phyloP scores from a whole-genome alignment of 2,329 filamentous ascomycete species.

The Berkeleyomyces basicola region DNA sequence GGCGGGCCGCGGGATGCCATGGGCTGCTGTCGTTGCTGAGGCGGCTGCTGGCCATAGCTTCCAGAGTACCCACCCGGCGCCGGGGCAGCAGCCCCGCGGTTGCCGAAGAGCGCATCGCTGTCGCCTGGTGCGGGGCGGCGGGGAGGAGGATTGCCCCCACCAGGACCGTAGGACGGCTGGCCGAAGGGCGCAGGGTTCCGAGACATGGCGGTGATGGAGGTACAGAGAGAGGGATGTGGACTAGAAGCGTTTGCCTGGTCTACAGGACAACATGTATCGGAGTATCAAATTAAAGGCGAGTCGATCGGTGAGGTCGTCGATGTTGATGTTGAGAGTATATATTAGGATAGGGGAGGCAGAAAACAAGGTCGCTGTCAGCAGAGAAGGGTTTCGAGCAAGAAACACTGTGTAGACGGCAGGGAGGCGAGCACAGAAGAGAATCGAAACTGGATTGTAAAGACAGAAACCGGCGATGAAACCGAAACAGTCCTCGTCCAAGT shows the following conservation, averaged over 20 bases:
- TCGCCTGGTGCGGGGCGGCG: constrained; percentile 3
- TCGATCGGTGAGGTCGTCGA: not conserved
- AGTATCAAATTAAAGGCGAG: not conserved
- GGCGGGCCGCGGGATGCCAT: not conserved
- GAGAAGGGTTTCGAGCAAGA: not conserved
- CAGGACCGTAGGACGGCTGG: not conserved
- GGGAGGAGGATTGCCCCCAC: constrained; percentile 3
- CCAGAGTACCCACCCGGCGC: not conserved
- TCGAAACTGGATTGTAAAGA: not conserved
- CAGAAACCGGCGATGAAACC: not conserved
- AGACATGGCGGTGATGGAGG: constrained; percentile 13
- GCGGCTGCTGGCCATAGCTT: constrained; percentile 6
- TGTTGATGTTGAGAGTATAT: not conserved
- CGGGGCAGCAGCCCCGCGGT: constrained; percentile 7
- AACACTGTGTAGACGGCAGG: not conserved
- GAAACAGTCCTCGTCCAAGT: not conserved
- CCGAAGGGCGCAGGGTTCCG: constrained; percentile 15
- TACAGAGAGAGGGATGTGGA: not conserved
- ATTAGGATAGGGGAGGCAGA: not conserved
- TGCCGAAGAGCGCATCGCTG: constrained; percentile 10
- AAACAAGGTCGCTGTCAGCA: not conserved
- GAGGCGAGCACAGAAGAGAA: not conserved
- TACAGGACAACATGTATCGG: not conserved
- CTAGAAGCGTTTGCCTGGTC: not conserved
- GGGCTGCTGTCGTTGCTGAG: constrained; percentile 7